A percentile compares a stretch with the other conserved stretches of the same genome.
Evolutionary conservation across 1,284 basidiomycete species (phyloP).

Genomic region (Tremellales sp.): DNA sequence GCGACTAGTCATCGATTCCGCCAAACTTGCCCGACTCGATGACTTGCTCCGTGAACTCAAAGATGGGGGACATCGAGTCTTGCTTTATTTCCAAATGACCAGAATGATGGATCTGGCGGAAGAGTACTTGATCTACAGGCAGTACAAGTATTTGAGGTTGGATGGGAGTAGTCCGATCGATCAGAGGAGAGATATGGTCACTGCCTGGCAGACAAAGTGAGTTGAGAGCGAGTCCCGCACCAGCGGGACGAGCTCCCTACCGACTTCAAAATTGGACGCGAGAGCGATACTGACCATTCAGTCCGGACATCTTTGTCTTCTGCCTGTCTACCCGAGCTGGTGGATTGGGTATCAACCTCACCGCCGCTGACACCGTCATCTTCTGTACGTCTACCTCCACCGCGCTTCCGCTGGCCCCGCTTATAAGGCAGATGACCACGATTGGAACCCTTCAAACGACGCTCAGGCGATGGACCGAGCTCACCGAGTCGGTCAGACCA

Average conservation of each 20-base stretch:
- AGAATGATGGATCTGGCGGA: conserved; percentile 99
- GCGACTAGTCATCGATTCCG: conserved; percentile 93
- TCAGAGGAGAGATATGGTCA: conserved; percentile 97
- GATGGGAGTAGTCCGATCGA: conserved; percentile 95
- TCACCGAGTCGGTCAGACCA: conserved; percentile 96
- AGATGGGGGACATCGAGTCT: conserved; percentile 84
- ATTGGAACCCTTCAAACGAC: conserved; percentile 99
- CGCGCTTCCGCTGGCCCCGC: not conserved
- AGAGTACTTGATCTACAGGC: conserved; percentile 95
- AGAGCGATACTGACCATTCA: conserved; percentile 39
- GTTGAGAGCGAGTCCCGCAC: conserved; percentile 26
- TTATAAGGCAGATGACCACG: conserved; percentile 74
- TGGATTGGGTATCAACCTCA: conserved; percentile 96
- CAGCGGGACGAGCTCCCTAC: not conserved
- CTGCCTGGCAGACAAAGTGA: conserved; percentile 96
- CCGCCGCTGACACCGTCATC: conserved; percentile 94
- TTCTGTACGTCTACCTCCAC: conserved; percentile 55
- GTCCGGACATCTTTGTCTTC: conserved; percentile 93
- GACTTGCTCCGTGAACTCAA: conserved; percentile 86
- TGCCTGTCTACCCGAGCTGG: conserved; percentile 94
- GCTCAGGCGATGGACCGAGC: conserved; percentile 99
- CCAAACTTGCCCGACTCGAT: conserved; percentile 90
- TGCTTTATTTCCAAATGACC: conserved; percentile 99
- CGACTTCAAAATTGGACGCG: not conserved
- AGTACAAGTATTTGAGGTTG: conserved; percentile 94